phyloP scores from a whole-genome alignment of 1,284 basidiomycete species.

The Takashimella tepidaria region DNA sequence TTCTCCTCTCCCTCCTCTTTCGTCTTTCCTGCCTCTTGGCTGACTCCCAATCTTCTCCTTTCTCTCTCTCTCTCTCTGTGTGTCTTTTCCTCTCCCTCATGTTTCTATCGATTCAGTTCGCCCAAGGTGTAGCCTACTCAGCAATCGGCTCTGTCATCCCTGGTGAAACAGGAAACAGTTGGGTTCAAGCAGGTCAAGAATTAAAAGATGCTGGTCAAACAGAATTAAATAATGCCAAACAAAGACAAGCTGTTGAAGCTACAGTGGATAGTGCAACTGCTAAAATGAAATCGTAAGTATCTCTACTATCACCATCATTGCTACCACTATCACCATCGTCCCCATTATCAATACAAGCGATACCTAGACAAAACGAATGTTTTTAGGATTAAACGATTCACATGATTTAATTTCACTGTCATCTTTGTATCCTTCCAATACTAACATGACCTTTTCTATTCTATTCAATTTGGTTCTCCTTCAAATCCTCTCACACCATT shows the following conservation, averaged over 20 bases:
- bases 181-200: slow-evolving; percentile 29
- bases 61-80: slow-evolving; percentile 4
- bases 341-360: no score
- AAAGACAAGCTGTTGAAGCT: slow-evolving; percentile 32
- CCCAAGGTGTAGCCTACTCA: slow-evolving; percentile 11
- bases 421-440: not conserved
- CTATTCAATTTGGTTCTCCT: not conserved
- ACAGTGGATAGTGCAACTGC: slow-evolving; percentile 32
- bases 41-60: slow-evolving; percentile 1
- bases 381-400: no score
- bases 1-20: not conserved
- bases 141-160: slow-evolving; percentile 34
- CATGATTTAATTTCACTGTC: no score
- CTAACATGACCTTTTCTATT: not conserved
- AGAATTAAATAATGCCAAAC: slow-evolving; percentile 41
- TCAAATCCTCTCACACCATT: not conserved
- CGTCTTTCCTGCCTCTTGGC: not conserved
- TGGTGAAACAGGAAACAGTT: slow-evolving; percentile 9
- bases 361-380: no score
- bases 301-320: not conserved
- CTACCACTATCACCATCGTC: not conserved
- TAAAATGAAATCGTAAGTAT: slow-evolving; percentile 45
- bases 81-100: not conserved
- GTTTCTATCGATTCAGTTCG: slow-evolving; percentile 2
- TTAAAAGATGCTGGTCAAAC: slow-evolving; percentile 30